phyloP scores from a whole-genome alignment of 2,329 filamentous ascomycete genomes.

The Trichophyton rubrum region DNA sequence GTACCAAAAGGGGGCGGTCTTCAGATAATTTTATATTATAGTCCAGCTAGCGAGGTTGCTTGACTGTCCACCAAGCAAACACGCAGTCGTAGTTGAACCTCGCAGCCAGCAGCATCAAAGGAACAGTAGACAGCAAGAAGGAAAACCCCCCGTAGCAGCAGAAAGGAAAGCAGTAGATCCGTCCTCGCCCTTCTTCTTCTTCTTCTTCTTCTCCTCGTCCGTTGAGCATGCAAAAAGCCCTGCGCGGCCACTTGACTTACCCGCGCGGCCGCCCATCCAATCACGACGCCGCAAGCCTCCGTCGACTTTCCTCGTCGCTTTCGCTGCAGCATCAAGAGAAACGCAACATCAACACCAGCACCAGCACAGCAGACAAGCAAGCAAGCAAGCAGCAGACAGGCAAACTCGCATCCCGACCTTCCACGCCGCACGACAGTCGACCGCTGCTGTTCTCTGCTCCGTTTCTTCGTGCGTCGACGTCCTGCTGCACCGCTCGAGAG shows the following conservation, averaged over 20 bases:
- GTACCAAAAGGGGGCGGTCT: conserved; percentile 2
- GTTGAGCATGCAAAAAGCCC: too few species aligned
- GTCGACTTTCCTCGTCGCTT: not conserved
- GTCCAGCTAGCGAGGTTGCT: too few species aligned
- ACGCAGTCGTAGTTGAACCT: conserved; percentile 4
- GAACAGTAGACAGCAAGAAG: not conserved
- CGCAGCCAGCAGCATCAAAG: not conserved
- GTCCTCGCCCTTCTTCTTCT: too few species aligned
- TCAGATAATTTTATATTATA: too few species aligned
- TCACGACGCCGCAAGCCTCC: not conserved
- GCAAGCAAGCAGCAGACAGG: too few species aligned
- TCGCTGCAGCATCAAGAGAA: not conserved
- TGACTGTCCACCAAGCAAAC: not conserved
- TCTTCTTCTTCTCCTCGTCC: too few species aligned
- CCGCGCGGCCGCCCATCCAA: not conserved
- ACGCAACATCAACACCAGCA: not conserved
- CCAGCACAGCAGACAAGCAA: too few species aligned
- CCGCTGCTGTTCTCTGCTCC: not conserved
- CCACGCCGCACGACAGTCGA: too few species aligned
- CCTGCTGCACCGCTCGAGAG: not conserved
- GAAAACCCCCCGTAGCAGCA: not conserved
- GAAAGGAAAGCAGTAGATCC: too few species aligned
- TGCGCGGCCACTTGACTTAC: not conserved
- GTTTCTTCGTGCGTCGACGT: not conserved
- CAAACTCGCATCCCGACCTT: too few species aligned